These are phyloP conservation scores for Xylaria castorea DNA, from an alignment of 495 filamentous ascomycete species.

Conservation along the genomic window DNA sequence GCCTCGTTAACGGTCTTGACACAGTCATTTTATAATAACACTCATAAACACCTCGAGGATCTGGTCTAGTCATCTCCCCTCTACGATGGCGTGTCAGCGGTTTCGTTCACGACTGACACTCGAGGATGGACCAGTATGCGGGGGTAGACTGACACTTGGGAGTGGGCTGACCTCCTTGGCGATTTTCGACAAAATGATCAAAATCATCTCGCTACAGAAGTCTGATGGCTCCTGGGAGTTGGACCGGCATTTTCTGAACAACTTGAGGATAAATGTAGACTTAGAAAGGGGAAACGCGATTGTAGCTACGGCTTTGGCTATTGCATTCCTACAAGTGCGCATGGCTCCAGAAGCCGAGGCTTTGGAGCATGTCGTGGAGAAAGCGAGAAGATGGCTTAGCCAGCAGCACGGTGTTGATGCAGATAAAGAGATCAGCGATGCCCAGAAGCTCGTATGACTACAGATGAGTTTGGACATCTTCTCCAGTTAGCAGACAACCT, in stretches of 20 bases:
- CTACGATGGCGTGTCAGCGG: conserved; percentile 70
- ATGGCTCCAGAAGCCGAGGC: neutral
- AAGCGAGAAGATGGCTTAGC: conserved; percentile 46
- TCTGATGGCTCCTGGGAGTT: conserved; percentile 21
- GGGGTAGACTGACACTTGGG: no score
- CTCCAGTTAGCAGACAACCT: neutral
- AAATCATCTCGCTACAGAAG: conserved; percentile 11
- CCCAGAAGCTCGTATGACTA: neutral
- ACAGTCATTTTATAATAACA: conserved; percentile 67
- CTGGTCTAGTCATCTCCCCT: conserved; percentile 71
- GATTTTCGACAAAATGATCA: neutral
- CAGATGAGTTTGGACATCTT: neutral
- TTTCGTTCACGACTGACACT: conserved; percentile 67
- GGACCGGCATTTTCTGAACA: neutral
- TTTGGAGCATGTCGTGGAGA: conserved; percentile 41
- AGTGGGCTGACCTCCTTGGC: no score
- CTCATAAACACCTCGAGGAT: conserved; percentile 49
- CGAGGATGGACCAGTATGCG: no score
- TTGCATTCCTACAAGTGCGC: neutral
- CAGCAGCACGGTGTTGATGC: neutral
- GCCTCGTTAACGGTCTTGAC: conserved; percentile 65
- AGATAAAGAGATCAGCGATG: conserved; percentile 10
- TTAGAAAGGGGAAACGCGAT: neutral
- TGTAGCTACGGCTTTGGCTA: neutral
- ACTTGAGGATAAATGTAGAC: no score